These are phyloP conservation scores for Penicillium freii DNA, from an alignment of 2,329 filamentous ascomycete genomes.

Conservation along the genomic window DNA sequence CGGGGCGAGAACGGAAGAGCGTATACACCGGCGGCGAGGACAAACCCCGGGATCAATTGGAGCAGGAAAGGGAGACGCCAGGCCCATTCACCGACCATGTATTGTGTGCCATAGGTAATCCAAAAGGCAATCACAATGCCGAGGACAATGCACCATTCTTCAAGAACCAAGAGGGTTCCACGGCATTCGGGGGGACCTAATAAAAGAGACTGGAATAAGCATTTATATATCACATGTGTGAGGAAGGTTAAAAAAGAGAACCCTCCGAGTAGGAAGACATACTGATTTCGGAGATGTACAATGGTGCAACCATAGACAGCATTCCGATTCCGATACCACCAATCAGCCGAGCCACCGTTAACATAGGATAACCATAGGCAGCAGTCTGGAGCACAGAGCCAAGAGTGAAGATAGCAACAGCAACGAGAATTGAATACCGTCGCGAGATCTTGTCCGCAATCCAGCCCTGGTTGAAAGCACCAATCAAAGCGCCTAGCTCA, in stretches of 20 bases:
- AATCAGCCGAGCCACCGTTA: slow-evolving; percentile 51
- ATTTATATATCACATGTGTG: neutral
- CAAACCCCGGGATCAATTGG: slow-evolving; percentile 45
- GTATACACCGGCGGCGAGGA: slow-evolving; percentile 38
- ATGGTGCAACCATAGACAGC: slow-evolving; percentile 50
- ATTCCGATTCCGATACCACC: slow-evolving; percentile 55
- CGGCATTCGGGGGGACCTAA: slow-evolving; percentile 48
- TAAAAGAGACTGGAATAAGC: neutral
- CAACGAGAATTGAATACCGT: slow-evolving; percentile 53
- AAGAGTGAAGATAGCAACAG: slow-evolving; percentile 52
- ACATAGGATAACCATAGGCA: slow-evolving; percentile 51
- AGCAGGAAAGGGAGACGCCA: slow-evolving; percentile 51
- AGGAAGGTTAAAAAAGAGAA: neutral
- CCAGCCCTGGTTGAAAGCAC: slow-evolving; percentile 49
- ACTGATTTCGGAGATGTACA: slow-evolving; percentile 55
- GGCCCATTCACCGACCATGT: slow-evolving; percentile 47
- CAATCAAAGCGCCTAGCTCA: slow-evolving; percentile 51
- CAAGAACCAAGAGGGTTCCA: slow-evolving; percentile 46
- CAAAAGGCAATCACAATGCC: slow-evolving; percentile 46
- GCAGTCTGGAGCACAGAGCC: slow-evolving; percentile 54
- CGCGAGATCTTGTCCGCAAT: slow-evolving; percentile 54
- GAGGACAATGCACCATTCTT: slow-evolving; percentile 44
- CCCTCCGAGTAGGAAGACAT: slow-evolving; percentile 10
- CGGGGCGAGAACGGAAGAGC: slow-evolving; percentile 57
- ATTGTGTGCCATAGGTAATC: slow-evolving; percentile 46